Evolutionary conservation across 2,329 filamentous ascomycete species (phyloP), one percentile per base, ranked within the genome.

Genomic region (Trichothecium roseum): DNA sequence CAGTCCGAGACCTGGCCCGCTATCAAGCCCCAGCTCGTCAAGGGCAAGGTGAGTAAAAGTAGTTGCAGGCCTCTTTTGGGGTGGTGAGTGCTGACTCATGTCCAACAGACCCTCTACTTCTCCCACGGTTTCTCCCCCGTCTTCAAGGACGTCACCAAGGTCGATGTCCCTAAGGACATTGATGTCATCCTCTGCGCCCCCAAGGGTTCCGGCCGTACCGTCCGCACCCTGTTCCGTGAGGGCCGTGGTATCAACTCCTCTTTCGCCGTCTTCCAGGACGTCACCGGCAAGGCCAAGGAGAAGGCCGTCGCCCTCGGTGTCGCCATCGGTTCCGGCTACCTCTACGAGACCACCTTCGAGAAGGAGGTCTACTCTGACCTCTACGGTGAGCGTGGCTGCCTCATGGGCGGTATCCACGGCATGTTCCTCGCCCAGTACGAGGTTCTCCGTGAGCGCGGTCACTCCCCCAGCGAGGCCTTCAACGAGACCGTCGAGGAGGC

Each of bases 381-480:
- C 51, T 98, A 98, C 75, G 91, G 91, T 67, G 91, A 98, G 83
- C 88, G 91, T 71, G 91, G 91, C 62, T 98, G 91, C 81, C 74
- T 98, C 57, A 98, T 98, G 91, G 91, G 91, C 54, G 91, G 91
- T 67, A 98, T 98, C 69, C 91, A 98, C 78, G 91, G 91, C 63
- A 98, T 98, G 91, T 98, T 98, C 84, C 86, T 98, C 51, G 91
- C 91, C 44, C 91, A 98, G 74, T 98, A 98, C 78, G 91, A 98
- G 78, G 91, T 98, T 51, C 88, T 98, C 67, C 88, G 91, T 59
- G 91, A 98, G 81, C 83, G 84, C 52, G 91, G 91, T 67, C 91
- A 98, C 81, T 84, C 76, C 68, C 91, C 91, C 62, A 89, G 83
- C 54, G 91, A 98, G 73, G 91, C 91, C 50, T 98, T 98, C 83